These are phyloP conservation scores for Rossbeevera mucosa DNA, from an alignment of 768 basidiomycete genomes.

Conservation along the genomic window DNA sequence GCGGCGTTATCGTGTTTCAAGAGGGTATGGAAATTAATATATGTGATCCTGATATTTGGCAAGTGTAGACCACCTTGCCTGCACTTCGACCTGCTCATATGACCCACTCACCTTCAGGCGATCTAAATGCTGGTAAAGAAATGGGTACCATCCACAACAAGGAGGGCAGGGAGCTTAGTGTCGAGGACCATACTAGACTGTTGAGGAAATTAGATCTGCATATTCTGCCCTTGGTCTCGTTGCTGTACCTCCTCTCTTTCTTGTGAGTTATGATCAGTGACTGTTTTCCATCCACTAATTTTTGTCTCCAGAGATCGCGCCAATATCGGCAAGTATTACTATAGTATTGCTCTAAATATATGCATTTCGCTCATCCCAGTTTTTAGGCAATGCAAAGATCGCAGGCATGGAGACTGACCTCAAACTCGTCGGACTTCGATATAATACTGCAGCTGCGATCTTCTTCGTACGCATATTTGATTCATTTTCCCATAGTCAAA, in stretches of 20 bases:
- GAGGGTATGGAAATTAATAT: background rate
- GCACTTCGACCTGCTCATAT: background rate
- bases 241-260: background rate
- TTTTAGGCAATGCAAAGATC: conserved; percentile 39
- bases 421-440: conserved; percentile 32
- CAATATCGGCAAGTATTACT: conserved; percentile 36
- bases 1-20: background rate
- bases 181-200: background rate
- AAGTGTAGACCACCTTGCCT: background rate
- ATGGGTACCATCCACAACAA: conserved; percentile 12
- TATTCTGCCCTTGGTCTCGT: background rate
- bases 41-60: background rate
- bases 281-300: background rate
- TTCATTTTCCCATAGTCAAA: background rate
- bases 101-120: background rate
- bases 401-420: conserved; percentile 43
- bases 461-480: conserved; percentile 29
- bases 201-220: background rate
- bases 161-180: background rate
- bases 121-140: conserved; percentile 1
- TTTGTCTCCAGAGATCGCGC: conserved; percentile 35
- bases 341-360: background rate
- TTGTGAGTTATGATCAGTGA: background rate
- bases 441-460: conserved; percentile 37
- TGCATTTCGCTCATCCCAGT: conserved; percentile 3